Evolutionary conservation across 495 filamentous ascomycete genomes (phyloP), one percentile per base, ranked within the genome.

Genomic region (Geoglossum glabrum): DNA sequence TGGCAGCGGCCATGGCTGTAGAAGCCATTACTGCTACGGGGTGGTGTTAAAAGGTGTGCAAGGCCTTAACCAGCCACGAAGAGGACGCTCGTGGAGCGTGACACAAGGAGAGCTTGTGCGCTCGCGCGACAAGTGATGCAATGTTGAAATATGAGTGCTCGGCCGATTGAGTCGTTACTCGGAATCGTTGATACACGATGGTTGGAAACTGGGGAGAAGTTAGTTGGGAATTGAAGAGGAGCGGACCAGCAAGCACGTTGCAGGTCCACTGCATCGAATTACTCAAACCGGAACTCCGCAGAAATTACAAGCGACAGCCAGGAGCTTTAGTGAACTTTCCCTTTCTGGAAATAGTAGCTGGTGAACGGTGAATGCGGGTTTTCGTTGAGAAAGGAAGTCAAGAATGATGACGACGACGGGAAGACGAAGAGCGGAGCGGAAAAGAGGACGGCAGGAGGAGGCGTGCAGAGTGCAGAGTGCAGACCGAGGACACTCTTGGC

Each of bases 21-120:
- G 57, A 59, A 27, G 57, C 57, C 57, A 59, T 59, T 8, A 17
- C 50, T 40, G 30, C 54, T 27, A 26, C 28, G 49, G 26, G 11
- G 50, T 21, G 50, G 17, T 31, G n/a, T 54, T 28, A 25, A 27
- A 30, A 54, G 50, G 40, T 45, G 19, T 45, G 40, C 40, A 45
- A 45, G 36, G 36, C 36, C 36, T 15, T 15, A 40, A 40, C 36
- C 36, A 40, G 36, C 36, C 40, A 45, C 40, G 40, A 45, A 19
- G 40, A 45, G 19, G 40, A 45, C n/a, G 40, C 40, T 45, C 40
- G 40, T 45, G 40, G 40, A 45, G 40, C 40, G 40, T 45, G 49
- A 52, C 49, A 52, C 49, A 50, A 50, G 46, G 10, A 45, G n/a
- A 45, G 40, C 40, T 45, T 45, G 40, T 45, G 40, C 40, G 40